Conservation (phyloP, 805 yeast genomes). For the Isabelozyma pseudorhagii region DNA sequence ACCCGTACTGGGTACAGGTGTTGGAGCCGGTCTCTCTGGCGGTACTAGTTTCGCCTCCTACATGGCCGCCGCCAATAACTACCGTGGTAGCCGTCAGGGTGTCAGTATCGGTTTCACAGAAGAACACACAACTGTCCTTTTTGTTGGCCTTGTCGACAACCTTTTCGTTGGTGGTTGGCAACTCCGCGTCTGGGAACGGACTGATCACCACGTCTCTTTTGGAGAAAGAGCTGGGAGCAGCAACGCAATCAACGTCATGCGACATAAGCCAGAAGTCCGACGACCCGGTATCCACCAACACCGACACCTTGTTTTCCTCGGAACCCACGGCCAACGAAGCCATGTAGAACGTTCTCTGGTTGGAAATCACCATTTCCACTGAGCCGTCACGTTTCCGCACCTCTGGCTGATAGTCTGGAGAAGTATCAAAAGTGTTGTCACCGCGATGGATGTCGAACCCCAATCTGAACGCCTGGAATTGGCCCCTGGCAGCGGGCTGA, state of each 20-base stretch:
- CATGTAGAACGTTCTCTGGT: slow-evolving; percentile 28
- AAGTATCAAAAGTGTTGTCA: slow-evolving; percentile 5
- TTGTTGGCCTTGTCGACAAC: background rate
- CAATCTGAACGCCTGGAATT: slow-evolving; percentile 6
- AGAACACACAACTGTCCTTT: background rate
- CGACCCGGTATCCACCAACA: slow-evolving; percentile 41
- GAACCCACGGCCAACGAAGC: slow-evolving; percentile 28
- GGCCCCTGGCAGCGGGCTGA: background rate
- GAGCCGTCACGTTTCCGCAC: slow-evolving; percentile 13
- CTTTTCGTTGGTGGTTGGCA: background rate
- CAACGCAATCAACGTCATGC: slow-evolving; percentile 21
- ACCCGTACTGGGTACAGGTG: slow-evolving; percentile 46
- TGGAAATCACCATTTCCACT: slow-evolving; percentile 15
- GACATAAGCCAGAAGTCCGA: slow-evolving; percentile 43
- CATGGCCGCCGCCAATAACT: slow-evolving; percentile 3
- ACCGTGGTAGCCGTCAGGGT: background rate
- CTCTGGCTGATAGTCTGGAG: slow-evolving; percentile 8
- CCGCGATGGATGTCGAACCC: slow-evolving; percentile 20
- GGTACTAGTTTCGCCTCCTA: slow-evolving; percentile 2
- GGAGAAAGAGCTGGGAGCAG: slow-evolving; percentile 1
- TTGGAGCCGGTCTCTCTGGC: slow-evolving; percentile 14
- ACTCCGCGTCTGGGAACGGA: background rate
- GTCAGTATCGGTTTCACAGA: background rate
- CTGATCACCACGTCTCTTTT: slow-evolving; percentile 1
- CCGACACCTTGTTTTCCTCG: slow-evolving; percentile 21